Base-by-base conservation (phyloP, 2,329 filamentous ascomycete species). In the Colletotrichum theobromicola region DNA sequence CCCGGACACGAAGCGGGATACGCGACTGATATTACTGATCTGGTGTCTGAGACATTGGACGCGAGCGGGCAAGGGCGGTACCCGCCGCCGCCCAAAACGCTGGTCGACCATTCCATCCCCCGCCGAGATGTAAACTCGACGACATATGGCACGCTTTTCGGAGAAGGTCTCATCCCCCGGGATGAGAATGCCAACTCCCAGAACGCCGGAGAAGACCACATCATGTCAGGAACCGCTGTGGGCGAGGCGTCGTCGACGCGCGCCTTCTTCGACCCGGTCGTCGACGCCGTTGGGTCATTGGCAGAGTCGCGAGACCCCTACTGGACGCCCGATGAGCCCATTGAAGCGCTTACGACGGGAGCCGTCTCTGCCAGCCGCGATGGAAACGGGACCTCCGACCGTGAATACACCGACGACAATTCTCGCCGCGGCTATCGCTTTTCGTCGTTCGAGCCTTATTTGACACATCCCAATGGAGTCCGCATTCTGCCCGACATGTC, bases 401-500 rank as follows among this genome's bases (percentile, higher is more conserved):
- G 26, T 12, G 61, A 42, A 35, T 18, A 16, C 35, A 13, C 32
- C 53, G 30, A 37, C 53, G n/a, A 13, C 26, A 46, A 70, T 26
- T 37, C 57, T 35, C 57, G 24, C 26, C 42, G 9, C 16, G 32
- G 37, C 37, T 16, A 16, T 12, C 32, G 34, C 8, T 4, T 35
- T 18, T 78, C 81, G 7, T 61, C 80, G 5, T 58, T 81, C 6
- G 75, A 77, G 7, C 78, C 79, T 9, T 83, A 81, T n/a, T 75
- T 85, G 67, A 84, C 80, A 1, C 83, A 85, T 63, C 84, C 83
- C 16, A 85, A 85, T 60, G 84, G 84, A 6, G 55, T 79, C 9
- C 80, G 78, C 21, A 84, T 85, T 21, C 85, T 85, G 42, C 84
- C 84, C 7, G 74, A 77, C 13, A 72, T 85, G 30, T 83, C 84